Conservation (phyloP, 805 yeast species). For the Starmerella powellii region DNA sequence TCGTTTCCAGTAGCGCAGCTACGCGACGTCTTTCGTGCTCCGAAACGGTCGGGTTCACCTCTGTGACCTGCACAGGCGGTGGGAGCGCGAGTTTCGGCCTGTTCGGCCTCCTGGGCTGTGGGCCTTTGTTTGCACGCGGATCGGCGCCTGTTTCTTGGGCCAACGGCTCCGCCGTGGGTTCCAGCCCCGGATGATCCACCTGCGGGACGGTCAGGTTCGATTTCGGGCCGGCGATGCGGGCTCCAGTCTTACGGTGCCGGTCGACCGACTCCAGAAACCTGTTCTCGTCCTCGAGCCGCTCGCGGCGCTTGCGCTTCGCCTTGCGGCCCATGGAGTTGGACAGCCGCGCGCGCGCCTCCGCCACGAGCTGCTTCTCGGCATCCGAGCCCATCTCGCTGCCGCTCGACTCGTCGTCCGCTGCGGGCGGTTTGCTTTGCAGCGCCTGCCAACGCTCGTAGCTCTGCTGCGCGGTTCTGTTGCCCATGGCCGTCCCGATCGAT, state of each 20-base stretch:
- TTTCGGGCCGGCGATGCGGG: neutral
- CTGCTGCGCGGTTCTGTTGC: conserved; percentile 77
- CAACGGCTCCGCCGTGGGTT: too few relatives aligned
- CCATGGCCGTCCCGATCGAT: conserved; percentile 55
- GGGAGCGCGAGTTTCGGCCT: conserved; percentile 5
- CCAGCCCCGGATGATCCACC: neutral
- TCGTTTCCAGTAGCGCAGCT: too few relatives aligned
- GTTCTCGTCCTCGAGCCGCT: conserved; percentile 68
- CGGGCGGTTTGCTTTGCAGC: conserved; percentile 26
- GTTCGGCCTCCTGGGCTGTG: conserved; percentile 2
- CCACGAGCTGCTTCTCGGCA: conserved; percentile 80
- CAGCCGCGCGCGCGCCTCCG: conserved; percentile 87
- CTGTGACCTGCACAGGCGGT: neutral
- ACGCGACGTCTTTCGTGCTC: too few relatives aligned
- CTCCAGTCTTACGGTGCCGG: conserved; percentile 5
- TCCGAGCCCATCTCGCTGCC: conserved; percentile 49
- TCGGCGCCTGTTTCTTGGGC: neutral
- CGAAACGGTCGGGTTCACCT: too few relatives aligned
- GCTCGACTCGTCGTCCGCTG: neutral
- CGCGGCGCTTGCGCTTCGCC: conserved; percentile 81
- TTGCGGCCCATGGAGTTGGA: conserved; percentile 91
- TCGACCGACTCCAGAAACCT: conserved; percentile 24
- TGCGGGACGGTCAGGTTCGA: neutral
- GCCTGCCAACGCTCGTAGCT: conserved; percentile 76
- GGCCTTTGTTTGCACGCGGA: neutral